Evolutionary conservation across 352 stramenopile species (phyloP), one percentile per base, ranked within the genome.

Genomic region (Phytophthora brassicae): DNA sequence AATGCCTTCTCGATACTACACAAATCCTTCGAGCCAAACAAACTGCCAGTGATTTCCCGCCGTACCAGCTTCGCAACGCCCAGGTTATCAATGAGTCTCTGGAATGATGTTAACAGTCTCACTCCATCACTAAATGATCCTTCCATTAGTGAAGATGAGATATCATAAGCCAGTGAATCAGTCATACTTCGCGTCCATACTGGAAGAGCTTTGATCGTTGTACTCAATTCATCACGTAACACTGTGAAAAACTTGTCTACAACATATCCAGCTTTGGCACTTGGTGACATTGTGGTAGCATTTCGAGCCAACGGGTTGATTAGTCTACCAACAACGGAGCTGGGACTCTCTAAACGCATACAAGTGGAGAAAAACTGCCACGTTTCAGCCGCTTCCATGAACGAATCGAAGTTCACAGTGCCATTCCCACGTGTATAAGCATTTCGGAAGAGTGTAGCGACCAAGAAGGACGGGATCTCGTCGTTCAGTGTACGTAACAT

Each of bases 331-430:
- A 92, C 68, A 2, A 76, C 73, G 0, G 66, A 60, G 8, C 76
- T 79, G 0, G 84, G 80, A 24, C 77, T 88, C 23, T 91, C 79
- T 4, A 97, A 60, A 0, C 84, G 66, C 76, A 97, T 90, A 46
- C 86, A 94, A 0, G 74, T 83, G 9, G 84, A 91, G 61, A 98
- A 97, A 47, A 97, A 96, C 46, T 96, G 82, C 5, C 64, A 68
- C 0, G 74, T 71, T 57, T 98, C 89, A 0, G 90, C 91, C 0
- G 84, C 78, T 9, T 94, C 72, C 48, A 96, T 81, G 58, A 98
- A 97, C 6, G 84, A 82, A 11, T 97, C 91, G 41, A 94, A 96
- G 17, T 81, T 93, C 2, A 98, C 92, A 14, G 72, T 66, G 7
- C 89, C 89, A 24, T 92, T 81, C 2, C 87, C 86, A 12, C 63